Base-by-base conservation (phyloP, 352 stramenopile species). In the Pythium aphanidermatum region DNA sequence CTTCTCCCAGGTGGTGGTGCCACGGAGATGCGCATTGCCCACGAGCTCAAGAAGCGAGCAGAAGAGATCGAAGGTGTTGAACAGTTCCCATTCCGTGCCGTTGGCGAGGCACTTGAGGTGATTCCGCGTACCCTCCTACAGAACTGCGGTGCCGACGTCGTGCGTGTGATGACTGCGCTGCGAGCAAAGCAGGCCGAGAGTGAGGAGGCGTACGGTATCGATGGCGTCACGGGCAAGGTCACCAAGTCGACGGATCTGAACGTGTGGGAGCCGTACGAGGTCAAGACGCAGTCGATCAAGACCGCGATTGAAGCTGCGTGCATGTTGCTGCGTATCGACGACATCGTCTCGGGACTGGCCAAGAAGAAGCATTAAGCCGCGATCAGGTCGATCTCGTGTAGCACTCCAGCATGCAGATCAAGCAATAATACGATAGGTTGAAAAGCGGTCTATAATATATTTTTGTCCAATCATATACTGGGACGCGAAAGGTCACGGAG, bases 281-380 rank as follows among this genome's bases (percentile, higher is more conserved):
- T 99, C 52, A 99, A 99, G 77, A 97, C 97, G 35, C 97, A 99
- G 86, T 98, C 96, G 20, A 98, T 99, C 75, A 99, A 99, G 79
- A 99, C 97, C 30, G 95, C 96, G 12, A 95, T 99, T 54, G 97
- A 99, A 66, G 96, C 92, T 51, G 93, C 96, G 34, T 98, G 93
- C 66, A 98, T 99, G 77, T 74, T 97, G 51, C 65, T 96, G 54
- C 92, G 97, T 51, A 99, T 99, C 70, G 97, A 99, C 72, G 97
- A 99, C 70, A 98, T 99, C 65, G 97, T 99, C 25, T 99, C 95
- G 40, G 97, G 97, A 30, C 91, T 98, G 42, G 97, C 97, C 52
- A 98, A 98, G 63, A 92, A 92, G 75, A 95, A 96, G 61, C 71
- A 87, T 36, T 91, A 80, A 36, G 49, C 16, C 8, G 28, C n/a